These are phyloP conservation scores for Leccinellum luteum DNA, from an alignment of 768 basidiomycete species.

Conservation along the genomic window DNA sequence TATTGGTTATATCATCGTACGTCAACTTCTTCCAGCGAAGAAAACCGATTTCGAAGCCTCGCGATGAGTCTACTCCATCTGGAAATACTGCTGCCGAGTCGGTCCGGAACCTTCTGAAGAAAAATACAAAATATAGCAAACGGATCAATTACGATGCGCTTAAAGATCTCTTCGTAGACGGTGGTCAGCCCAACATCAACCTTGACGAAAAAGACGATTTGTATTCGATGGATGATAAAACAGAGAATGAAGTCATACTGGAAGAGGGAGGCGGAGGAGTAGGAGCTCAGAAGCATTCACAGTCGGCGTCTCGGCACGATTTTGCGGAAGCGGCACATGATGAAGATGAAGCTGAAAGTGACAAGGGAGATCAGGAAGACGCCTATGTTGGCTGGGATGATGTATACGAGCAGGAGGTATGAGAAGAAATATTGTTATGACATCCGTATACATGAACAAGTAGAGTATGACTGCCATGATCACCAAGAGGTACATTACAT, in stretches of 20 bases:
- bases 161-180: slow-evolving; percentile 68
- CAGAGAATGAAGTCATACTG: slow-evolving; percentile 39
- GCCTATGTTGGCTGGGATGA: slow-evolving; percentile 42
- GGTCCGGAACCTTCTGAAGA: slow-evolving; percentile 60
- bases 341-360: slow-evolving; percentile 33
- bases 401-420: slow-evolving; percentile 72
- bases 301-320: slow-evolving; percentile 19
- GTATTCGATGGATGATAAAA: slow-evolving; percentile 53
- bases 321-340: slow-evolving; percentile 3
- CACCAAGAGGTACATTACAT: slow-evolving; percentile 18
- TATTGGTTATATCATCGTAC: slow-evolving; percentile 15
- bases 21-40: slow-evolving; percentile 50
- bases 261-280: slow-evolving; percentile 41
- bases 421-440: neutral
- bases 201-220: slow-evolving; percentile 47
- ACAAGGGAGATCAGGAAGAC: slow-evolving; percentile 39
- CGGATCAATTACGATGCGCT: slow-evolving; percentile 93
- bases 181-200: slow-evolving; percentile 17
- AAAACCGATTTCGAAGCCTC: slow-evolving; percentile 61
- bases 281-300: slow-evolving; percentile 31
- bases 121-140: slow-evolving; percentile 85
- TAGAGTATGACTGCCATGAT: neutral
- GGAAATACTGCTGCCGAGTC: slow-evolving; percentile 35
- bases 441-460: neutral
- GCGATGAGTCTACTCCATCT: slow-evolving; percentile 65